A percentile compares a stretch with the other conserved stretches of the same genome.
Evolutionary conservation across 805 yeast genomes (phyloP).

Genomic region (Phaffomyces thermotolerans): DNA sequence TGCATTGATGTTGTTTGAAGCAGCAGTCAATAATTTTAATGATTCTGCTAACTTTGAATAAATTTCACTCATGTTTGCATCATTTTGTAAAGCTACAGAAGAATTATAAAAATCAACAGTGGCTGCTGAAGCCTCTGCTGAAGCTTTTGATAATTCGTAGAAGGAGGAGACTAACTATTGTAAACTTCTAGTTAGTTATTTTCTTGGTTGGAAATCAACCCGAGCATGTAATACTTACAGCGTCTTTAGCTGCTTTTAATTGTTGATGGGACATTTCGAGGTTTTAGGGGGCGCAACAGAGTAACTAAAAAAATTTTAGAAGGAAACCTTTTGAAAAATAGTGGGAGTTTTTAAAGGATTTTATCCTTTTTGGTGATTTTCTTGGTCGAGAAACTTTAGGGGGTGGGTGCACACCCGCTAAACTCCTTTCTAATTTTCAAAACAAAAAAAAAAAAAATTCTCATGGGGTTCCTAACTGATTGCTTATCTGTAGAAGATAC

Average conservation of each 20-base stretch:
- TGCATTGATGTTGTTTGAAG: slow-evolving; percentile 26
- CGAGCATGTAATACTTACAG: slow-evolving; percentile 10
- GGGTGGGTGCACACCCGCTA: too few relatives aligned
- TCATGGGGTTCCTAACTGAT: too few relatives aligned
- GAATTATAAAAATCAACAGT: slow-evolving; percentile 69
- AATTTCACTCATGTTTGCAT: slow-evolving; percentile 38
- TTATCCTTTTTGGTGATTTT: too few relatives aligned
- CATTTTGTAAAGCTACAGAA: slow-evolving; percentile 33
- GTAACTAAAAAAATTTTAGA: neutral
- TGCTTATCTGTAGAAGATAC: too few relatives aligned
- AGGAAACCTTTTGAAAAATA: neutral
- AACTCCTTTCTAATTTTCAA: too few relatives aligned
- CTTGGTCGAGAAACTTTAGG: too few relatives aligned
- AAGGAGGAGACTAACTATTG: slow-evolving; percentile 64
- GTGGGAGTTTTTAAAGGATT: too few relatives aligned
- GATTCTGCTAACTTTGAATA: slow-evolving; percentile 37
- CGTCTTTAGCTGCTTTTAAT: slow-evolving; percentile 21
- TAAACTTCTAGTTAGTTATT: neutral
- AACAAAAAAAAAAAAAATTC: too few relatives aligned
- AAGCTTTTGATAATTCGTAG: slow-evolving; percentile 79
- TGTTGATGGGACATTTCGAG: slow-evolving; percentile 16
- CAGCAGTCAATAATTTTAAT: slow-evolving; percentile 31
- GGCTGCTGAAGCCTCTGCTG: slow-evolving; percentile 76
- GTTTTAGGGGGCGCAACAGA: neutral
- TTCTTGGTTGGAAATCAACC: neutral